Conservation (phyloP, 345 rosid genomes). For the Arabidopsis suecica region DNA sequence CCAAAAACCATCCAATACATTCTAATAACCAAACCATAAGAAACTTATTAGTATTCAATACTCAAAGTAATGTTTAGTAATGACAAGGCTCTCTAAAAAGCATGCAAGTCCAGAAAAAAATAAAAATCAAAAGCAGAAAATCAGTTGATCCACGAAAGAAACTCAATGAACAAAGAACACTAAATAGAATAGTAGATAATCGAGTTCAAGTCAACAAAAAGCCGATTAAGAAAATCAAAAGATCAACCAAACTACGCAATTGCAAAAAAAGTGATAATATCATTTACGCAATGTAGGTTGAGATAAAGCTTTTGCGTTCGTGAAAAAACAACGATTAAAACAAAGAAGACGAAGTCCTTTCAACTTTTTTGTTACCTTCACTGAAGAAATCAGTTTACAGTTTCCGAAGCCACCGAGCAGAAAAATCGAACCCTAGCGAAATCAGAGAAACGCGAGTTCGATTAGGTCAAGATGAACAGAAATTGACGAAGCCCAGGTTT, state of each 20-base stretch:
- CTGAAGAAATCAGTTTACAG: slow-evolving; percentile 18
- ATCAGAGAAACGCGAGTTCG: slow-evolving; percentile 22
- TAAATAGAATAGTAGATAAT: neutral
- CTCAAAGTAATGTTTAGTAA: no score
- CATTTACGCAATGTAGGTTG: slow-evolving; percentile 1
- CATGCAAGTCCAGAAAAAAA: no score
- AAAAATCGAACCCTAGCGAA: slow-evolving; percentile 3
- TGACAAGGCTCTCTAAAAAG: no score
- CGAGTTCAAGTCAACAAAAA: neutral
- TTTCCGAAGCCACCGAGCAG: neutral
- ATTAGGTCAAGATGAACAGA: neutral
- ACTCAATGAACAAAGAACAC: neutral
- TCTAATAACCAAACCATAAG: neutral
- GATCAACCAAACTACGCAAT: slow-evolving; percentile 15
- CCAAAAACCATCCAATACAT: slow-evolving; percentile 1
- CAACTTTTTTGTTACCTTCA: slow-evolving; percentile 18
- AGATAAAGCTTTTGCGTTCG: neutral
- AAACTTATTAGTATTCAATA: neutral
- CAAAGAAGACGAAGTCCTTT: slow-evolving; percentile 2
- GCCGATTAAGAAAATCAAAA: neutral
- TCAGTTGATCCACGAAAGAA: no score
- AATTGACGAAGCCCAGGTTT: slow-evolving; percentile 7
- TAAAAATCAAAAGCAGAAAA: neutral
- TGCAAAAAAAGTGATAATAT: neutral
- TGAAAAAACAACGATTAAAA: neutral